These are phyloP conservation scores for Camelina laxa DNA, from an alignment of 345 rosid genomes.

Conservation along the genomic window DNA sequence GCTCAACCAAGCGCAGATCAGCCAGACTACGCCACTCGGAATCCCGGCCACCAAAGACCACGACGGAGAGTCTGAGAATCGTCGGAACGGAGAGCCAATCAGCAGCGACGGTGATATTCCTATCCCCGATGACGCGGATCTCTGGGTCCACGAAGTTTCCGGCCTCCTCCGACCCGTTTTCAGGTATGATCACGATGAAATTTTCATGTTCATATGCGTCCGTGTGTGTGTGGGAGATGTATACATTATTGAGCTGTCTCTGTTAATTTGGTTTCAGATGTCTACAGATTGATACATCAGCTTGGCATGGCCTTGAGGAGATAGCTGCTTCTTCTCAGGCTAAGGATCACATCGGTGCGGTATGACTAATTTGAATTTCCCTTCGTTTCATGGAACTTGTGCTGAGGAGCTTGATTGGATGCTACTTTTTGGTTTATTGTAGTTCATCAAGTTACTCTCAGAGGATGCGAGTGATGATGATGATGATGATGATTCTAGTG, in stretches of 20 bases:
- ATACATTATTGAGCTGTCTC: not conserved
- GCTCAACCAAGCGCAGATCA: conserved; percentile 42
- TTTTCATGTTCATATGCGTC: conserved; percentile 6
- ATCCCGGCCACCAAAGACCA: conserved; percentile 23
- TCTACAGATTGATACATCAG: conserved; percentile 67
- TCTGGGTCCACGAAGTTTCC: conserved; percentile 77
- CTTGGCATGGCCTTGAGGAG: conserved; percentile 90
- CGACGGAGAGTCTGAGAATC: conserved; percentile 22
- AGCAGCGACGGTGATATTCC: conserved; percentile 49
- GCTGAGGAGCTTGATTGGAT: conserved; percentile 1
- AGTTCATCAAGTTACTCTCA: conserved; percentile 80
- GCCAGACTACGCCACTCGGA: conserved; percentile 68
- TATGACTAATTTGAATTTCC: conserved; percentile 42
- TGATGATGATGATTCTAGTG: conserved; percentile 49
- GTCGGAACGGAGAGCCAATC: conserved; percentile 44
- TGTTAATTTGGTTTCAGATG: conserved; percentile 49
- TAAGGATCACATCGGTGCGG: conserved; percentile 85
- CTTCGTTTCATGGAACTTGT: not conserved
- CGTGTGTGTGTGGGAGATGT: conserved; percentile 16
- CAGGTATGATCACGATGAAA: conserved; percentile 48
- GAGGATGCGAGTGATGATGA: conserved; percentile 54
- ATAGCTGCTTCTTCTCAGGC: conserved; percentile 74
- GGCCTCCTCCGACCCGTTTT: conserved; percentile 87
- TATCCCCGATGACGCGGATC: conserved; percentile 64
- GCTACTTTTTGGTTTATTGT: conserved; percentile 17